phyloP scores from a whole-genome alignment of 2,329 filamentous ascomycete genomes.

The Apiospora malaysiana region DNA sequence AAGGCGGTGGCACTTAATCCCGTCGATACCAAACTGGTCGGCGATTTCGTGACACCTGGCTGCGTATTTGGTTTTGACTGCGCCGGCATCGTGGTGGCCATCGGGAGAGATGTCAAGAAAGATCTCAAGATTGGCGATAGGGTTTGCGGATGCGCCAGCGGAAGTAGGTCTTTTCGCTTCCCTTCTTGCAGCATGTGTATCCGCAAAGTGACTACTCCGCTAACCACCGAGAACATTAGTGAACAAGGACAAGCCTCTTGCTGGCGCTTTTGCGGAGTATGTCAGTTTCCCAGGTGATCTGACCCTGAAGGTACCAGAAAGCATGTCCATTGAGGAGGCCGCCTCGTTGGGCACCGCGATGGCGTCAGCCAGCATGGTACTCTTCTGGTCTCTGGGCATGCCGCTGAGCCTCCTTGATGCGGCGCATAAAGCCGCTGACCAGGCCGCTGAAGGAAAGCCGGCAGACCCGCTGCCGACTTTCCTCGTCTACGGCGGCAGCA shows the following conservation, averaged over 20 bases:
- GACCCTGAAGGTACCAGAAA: slow-evolving; percentile 18
- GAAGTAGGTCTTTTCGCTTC: background rate
- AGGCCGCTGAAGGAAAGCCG: background rate
- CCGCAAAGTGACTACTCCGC: no score
- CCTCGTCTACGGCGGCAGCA: slow-evolving; percentile 27
- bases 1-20: slow-evolving; percentile 28
- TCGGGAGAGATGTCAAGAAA: slow-evolving; percentile 26
- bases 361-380: slow-evolving; percentile 26
- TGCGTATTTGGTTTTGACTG: slow-evolving; percentile 31
- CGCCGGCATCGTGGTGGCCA: slow-evolving; percentile 30
- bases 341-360: slow-evolving; percentile 26
- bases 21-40: slow-evolving; percentile 28
- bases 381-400: slow-evolving; percentile 29
- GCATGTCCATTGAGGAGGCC: slow-evolving; percentile 23
- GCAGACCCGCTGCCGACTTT: slow-evolving; percentile 23
- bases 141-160: slow-evolving; percentile 25
- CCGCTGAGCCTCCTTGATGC: slow-evolving; percentile 20
- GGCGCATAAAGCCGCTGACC: background rate
- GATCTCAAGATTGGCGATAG: slow-evolving; percentile 31
- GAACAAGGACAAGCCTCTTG: slow-evolving; percentile 4
- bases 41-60: slow-evolving; percentile 24
- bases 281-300: slow-evolving; percentile 13
- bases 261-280: slow-evolving; percentile 24
- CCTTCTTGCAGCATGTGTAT: no score
- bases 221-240: background rate